Evolutionary conservation across 129 eudicot genomes (phyloP), one percentile per base, ranked within the genome.

Genomic region (Saposhnikovia divaricata): DNA sequence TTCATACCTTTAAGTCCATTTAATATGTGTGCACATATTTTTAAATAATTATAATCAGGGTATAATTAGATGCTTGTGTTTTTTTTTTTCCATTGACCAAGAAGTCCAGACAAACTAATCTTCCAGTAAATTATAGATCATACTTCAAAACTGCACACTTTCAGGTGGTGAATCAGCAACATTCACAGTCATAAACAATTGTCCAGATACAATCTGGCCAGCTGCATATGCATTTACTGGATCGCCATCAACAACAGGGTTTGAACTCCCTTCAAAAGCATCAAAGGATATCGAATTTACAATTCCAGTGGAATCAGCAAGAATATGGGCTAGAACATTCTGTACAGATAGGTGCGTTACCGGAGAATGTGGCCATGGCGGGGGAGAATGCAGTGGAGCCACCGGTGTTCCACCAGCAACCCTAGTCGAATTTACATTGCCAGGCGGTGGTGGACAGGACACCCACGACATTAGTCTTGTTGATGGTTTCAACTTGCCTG

Each of bases 301-400:
- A 37, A 23, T 19, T 27, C 73, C 73, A 4, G 37, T 40, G 4
- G 4, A 19, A 40, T 68, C 73, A 1, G 73, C 43, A 68, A 68
- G 73, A 68, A 68, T 68, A 1, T 68, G 73, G 73, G 73, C 73
- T 12, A 31, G 73, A 14, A 27, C 73, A 68, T 68, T 31, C 73
- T 68, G 73, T 23, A 34, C 73, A 10, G 10, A 28, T n/a, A 68
- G 37, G 27, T 68, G 73, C 34, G 34, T 31, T 31, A 31, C 34
- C 34, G 34, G 34, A 31, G 34, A 31, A 0, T 31, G 34, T 31
- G 34, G 34, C 34, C 34, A 31, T 0, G 34, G 34, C 34, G 34
- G 34, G 34, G 34, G 34, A 31, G 34, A 31, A 57, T 57, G 66
- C 66, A 57, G 19, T 28, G 73, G 73, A 4, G 73, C 73, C 13